Evolutionary conservation across 345 rosid genomes (phyloP), one percentile per base, ranked within the genome.

Genomic region (Punica granatum): DNA sequence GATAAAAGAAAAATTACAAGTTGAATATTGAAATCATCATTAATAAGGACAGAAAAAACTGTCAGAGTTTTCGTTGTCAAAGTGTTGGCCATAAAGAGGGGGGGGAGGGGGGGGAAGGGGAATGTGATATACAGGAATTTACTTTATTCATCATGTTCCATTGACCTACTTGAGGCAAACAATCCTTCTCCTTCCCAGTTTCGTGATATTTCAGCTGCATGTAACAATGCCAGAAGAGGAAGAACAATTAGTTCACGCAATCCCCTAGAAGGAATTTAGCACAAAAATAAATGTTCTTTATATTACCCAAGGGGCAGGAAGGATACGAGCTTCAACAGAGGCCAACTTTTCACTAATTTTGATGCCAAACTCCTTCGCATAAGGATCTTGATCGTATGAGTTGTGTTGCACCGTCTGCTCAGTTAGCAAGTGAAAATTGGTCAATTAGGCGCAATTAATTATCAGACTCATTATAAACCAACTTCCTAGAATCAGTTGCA

Each of bases 71-170:
- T 12, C 15, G 7, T 28, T 53, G 21, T 53, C 31, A n/a, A 43
- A 43, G 18, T 53, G 7, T 21, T 6, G 0, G n/a, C 8, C 60
- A 21, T 53, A n/a, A 7, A 13, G n/a, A n/a, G n/a, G n/a, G n/a
- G n/a, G n/a, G n/a, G n/a, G n/a, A n/a, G n/a, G n/a, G n/a, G n/a
- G n/a, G n/a, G n/a, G n/a, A n/a, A n/a, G n/a, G n/a, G n/a, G n/a
- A n/a, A n/a, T n/a, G n/a, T n/a, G n/a, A n/a, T n/a, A n/a, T n/a
- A n/a, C 26, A 9, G 19, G 18, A 23, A 58, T 21, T 26, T 70
- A 90, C 96, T 91, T 95, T 95, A 84, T 95, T 95, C 98, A 95
- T 89, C 99, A 95, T 95, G 76, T 92, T 95, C 99, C 99, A 95
- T 64, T 95, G 99, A 69, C 99, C 99, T 13, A 95, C 97, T 74